These are phyloP conservation scores for Smallanthus sonchifolius DNA, from an alignment of 129 eudicot genomes.

Conservation along the genomic window DNA sequence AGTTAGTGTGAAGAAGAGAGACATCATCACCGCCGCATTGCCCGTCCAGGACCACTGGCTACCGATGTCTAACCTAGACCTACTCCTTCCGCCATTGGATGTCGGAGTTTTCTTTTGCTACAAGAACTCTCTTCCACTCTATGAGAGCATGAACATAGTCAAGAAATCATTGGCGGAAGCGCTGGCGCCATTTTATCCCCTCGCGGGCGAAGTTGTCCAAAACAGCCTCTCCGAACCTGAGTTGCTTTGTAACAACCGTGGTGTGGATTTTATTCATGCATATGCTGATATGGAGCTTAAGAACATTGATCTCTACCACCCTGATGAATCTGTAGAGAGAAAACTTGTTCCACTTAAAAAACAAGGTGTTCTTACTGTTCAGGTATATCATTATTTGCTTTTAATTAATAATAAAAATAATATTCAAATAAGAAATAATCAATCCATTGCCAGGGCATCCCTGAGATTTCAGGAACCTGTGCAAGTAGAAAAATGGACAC, in stretches of 20 bases:
- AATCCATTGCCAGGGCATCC: background rate
- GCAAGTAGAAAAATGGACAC: no score
- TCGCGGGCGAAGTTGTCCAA: slow-evolving; percentile 62
- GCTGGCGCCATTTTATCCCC: slow-evolving; percentile 43
- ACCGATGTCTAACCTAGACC: slow-evolving; percentile 65
- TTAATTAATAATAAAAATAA: background rate
- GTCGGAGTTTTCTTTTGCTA: slow-evolving; percentile 66
- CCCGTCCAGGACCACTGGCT: slow-evolving; percentile 61
- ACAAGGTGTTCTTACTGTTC: slow-evolving; percentile 50
- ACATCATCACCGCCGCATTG: slow-evolving; percentile 39
- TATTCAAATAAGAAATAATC: background rate
- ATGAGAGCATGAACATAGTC: slow-evolving; percentile 26
- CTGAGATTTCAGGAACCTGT: no score
- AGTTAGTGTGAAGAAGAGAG: slow-evolving; percentile 35
- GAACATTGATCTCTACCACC: slow-evolving; percentile 43
- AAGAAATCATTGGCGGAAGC: slow-evolving; percentile 52
- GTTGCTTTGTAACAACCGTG: slow-evolving; percentile 64
- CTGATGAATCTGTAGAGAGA: slow-evolving; percentile 41
- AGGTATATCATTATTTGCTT: slow-evolving; percentile 35
- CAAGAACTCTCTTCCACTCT: slow-evolving; percentile 12
- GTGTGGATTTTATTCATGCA: slow-evolving; percentile 62
- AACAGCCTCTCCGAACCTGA: slow-evolving; percentile 59
- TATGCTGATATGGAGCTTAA: slow-evolving; percentile 44
- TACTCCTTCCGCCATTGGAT: slow-evolving; percentile 60
- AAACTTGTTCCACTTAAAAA: slow-evolving; percentile 53